Base-by-base conservation (phyloP, 208 protist genomes). In the Blechomonas ayalai region DNA sequence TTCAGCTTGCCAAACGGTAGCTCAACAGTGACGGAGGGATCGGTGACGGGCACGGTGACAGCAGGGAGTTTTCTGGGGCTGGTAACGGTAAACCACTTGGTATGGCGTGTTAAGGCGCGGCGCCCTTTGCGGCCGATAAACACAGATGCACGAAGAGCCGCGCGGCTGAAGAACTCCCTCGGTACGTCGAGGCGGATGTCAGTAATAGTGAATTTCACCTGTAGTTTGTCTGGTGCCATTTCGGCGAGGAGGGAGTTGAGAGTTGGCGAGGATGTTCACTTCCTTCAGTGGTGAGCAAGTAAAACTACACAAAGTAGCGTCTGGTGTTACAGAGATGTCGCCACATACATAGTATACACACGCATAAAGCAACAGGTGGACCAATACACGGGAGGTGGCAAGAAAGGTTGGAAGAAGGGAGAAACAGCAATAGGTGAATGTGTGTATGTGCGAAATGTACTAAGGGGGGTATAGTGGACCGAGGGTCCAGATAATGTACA, bases 1-100 rank as follows among this genome's bases (percentile, higher is more conserved):
- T 71, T 77, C 22, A 71, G 48, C 7, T 38, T 52, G 38, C 68
- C 61, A 49, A 54, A 77, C 54, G 67, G 51, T 27, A 77, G 27
- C 37, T 65, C 59, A 13, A 49, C 56, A 43, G 71, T 42, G n/a
- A n/a, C n/a, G n/a, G n/a, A n/a, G n/a, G n/a, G n/a, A n/a, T n/a
- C n/a, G n/a, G n/a, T n/a, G n/a, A n/a, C 12, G 31, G 31, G 10
- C 12, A 10, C 31, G 12, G 39, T 65, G 51, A 24, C 27, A 8
- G 55, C 49, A 10, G 41, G 45, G n/a, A 70, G 33, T 16, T 50
- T 36, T 5, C 39, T 6, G 23, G 67, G 52, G 46, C 67, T 46
- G 10, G 57, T 49, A 25, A 75, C 37, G 22, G 67, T 70, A 46
- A 75, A 75, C 52, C 63, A 70, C 61, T 75, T 75, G n/a, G 60